Base-by-base conservation (phyloP, 2,329 filamentous ascomycete genomes). In the Alternaria postmessia region DNA sequence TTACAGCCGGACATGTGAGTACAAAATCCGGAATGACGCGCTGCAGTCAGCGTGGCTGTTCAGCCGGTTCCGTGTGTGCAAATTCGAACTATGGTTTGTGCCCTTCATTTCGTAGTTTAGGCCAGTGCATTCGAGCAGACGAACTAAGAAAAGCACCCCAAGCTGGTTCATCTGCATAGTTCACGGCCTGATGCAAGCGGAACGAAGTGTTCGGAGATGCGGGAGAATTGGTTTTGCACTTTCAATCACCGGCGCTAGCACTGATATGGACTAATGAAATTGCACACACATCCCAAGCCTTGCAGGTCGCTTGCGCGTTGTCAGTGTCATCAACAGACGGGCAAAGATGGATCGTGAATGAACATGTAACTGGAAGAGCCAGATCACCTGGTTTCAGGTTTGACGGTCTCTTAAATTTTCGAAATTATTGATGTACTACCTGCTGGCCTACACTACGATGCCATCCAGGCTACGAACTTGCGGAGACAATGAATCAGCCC, bases 401-500 rank as follows among this genome's bases (percentile, higher is more conserved):
- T 22, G 7, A n/a, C 11, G 18, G 30, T 16, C 20, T 16, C 8
- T 11, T 22, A 9, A 12, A 38, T 41, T 8, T 3, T 16, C 14
- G 7, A 16, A 7, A 16, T 6, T 24, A 14, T 16, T 42, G 30
- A 36, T 22, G 20, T 22, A 49, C 34, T n/a, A n/a, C 4, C 24
- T n/a, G 20, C 46, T 49, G 46, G 22, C 32, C 18, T 44, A 51
- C 14, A 48, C 42, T 6, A 44, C 41, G 16, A 61, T 28, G 7
- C 54, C 49, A 44, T 53, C 32, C 14, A 36, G 54, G 24, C 36
- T 43, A 4, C 34, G 60, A 24, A 46, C 30, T 20, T 49, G 46
- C 22, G 56, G 44, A 34, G 63, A 63, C 8, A 58, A 18, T 11
- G 57, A 54, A 22, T 62, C 58, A 14, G 39, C 49, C 38, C 55